Evolutionary conservation across 2,329 filamentous ascomycete genomes (phyloP).

Genomic region (Penicillium corylophilum): DNA sequence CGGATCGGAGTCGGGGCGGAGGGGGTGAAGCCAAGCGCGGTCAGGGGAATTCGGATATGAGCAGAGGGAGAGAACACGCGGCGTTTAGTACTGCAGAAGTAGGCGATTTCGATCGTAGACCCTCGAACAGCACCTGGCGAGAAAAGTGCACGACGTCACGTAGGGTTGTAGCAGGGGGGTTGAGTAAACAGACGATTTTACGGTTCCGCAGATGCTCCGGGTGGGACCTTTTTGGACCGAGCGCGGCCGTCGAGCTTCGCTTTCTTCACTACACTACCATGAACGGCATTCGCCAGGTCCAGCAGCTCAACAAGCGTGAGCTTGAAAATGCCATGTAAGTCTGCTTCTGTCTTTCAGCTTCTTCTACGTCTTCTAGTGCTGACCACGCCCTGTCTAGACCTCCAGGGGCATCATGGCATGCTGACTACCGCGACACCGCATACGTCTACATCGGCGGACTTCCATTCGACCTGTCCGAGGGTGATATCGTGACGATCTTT

Average conservation of each 20-base stretch:
- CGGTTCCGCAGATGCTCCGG: constrained; percentile 27
- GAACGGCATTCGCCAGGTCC: constrained; percentile 92
- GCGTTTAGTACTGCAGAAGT: neutral
- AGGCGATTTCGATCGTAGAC: neutral
- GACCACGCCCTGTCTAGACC: constrained; percentile 51
- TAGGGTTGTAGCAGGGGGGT: constrained; percentile 17
- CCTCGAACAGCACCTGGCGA: neutral
- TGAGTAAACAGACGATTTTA: constrained; percentile 29
- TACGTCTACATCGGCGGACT: constrained; percentile 96
- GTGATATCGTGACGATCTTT: constrained; percentile 94
- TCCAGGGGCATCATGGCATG: constrained; percentile 90
- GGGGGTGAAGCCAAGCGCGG: constrained; percentile 20
- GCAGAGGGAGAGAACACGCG: constrained; percentile 4
- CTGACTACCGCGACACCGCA: constrained; percentile 95
- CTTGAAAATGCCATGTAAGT: constrained; percentile 81
- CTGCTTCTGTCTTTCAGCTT: constrained; percentile 3
- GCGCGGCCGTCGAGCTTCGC: constrained; percentile 4
- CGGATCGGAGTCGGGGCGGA: constrained; percentile 16
- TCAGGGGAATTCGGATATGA: constrained; percentile 33
- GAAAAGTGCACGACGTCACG: constrained; percentile 9
- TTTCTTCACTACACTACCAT: constrained; percentile 51
- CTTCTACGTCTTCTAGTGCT: constrained; percentile 5
- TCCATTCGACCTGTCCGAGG: constrained; percentile 88
- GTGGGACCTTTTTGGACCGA: constrained; percentile 13
- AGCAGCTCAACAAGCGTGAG: constrained; percentile 90